These are phyloP conservation scores for Neurospora sp. DNA, from an alignment of 495 filamentous ascomycete genomes.

Conservation along the genomic window DNA sequence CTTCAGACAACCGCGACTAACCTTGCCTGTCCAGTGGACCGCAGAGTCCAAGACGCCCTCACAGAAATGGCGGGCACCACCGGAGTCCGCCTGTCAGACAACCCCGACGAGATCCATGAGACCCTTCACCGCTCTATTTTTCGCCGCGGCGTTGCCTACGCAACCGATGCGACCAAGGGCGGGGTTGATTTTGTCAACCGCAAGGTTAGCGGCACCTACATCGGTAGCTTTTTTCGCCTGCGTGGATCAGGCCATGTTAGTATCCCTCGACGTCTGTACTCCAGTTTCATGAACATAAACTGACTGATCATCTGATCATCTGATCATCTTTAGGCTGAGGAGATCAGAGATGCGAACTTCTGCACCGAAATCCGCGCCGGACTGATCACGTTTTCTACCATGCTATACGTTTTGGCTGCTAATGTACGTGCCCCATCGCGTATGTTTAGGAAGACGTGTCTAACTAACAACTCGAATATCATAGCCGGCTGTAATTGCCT, in stretches of 20 bases:
- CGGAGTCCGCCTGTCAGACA: not conserved
- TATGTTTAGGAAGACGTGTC: constrained; percentile 10
- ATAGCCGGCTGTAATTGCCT: constrained; percentile 58
- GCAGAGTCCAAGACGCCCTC: not conserved
- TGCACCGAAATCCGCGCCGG: constrained; percentile 73
- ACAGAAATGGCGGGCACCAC: not conserved
- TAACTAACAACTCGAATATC: not conserved
- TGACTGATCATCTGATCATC: not conserved
- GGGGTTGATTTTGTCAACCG: constrained; percentile 1
- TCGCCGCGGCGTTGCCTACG: not conserved
- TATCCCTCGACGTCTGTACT: constrained; percentile 7
- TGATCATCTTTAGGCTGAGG: constrained; percentile 42
- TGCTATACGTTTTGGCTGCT: constrained; percentile 69
- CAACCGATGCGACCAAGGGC: not conserved
- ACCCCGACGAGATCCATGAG: not conserved
- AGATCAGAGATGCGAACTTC: constrained; percentile 48
- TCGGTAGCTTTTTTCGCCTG: constrained; percentile 64
- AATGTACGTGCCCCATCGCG: constrained; percentile 38
- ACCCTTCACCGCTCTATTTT: not conserved
- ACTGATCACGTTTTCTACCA: constrained; percentile 74
- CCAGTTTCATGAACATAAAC: not conserved
- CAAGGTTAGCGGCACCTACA: constrained; percentile 32
- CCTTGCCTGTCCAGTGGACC: not conserved
- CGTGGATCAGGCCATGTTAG: constrained; percentile 59
- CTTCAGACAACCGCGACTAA: not conserved